Percentiles rank a stretch among this genome's conserved stretches.
Conservation (phyloP, 768 basidiomycete species). For the Neoboletus subvelutipes region DNA sequence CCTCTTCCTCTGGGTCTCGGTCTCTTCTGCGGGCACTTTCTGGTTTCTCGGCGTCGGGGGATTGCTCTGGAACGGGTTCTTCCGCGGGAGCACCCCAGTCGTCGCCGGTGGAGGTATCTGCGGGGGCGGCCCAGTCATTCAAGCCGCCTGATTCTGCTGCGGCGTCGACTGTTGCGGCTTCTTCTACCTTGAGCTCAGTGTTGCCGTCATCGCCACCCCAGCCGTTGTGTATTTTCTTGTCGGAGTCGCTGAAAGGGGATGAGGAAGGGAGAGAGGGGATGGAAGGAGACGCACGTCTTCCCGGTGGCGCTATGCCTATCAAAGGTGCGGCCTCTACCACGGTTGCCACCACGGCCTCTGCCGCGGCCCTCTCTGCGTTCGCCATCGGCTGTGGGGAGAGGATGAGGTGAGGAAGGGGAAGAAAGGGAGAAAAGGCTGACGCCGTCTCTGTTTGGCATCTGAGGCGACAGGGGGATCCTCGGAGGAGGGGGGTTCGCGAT, state of each 20-base stretch:
- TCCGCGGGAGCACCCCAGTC: constrained; percentile 40
- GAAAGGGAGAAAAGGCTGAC: constrained; percentile 23
- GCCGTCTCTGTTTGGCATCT: constrained; percentile 34
- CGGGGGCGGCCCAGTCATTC: constrained; percentile 40
- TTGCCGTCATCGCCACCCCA: constrained; percentile 94
- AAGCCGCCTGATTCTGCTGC: constrained; percentile 43
- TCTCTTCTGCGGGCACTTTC: constrained; percentile 46
- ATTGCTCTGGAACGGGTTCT: constrained; percentile 30
- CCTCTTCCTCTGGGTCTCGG: constrained; percentile 78
- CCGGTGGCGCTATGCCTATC: constrained; percentile 88
- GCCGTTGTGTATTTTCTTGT: constrained; percentile 91
- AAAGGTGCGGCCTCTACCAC: constrained; percentile 69
- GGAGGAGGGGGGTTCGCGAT: constrained; percentile 38
- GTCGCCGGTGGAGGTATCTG: constrained; percentile 32
- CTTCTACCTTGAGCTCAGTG: constrained; percentile 79
- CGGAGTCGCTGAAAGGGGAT: constrained; percentile 67
- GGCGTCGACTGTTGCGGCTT: constrained; percentile 72
- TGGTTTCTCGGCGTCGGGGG: constrained; percentile 37
- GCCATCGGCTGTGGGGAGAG: constrained; percentile 36
- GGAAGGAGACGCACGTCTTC: constrained; percentile 57
- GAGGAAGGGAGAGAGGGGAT: constrained; percentile 5
- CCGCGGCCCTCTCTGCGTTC: constrained; percentile 46
- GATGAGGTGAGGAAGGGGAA: constrained; percentile 1
- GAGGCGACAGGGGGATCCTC: constrained; percentile 37
- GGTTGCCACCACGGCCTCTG: constrained; percentile 45